Evolutionary conservation across 108 stramenopile genomes (phyloP).

Genomic region (Ochromonas danica): DNA sequence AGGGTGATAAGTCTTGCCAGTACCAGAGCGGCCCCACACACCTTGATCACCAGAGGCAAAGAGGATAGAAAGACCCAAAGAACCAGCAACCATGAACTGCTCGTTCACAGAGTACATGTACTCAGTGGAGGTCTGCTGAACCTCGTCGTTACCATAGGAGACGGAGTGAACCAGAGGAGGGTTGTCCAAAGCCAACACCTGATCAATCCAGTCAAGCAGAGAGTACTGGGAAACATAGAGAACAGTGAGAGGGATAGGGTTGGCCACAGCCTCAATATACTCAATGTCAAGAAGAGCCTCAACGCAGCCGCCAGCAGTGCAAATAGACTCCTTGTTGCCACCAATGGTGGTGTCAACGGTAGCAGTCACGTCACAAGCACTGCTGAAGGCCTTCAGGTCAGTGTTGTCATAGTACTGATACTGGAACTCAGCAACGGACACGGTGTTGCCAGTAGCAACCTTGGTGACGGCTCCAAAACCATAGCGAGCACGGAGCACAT

Average conservation of each 20-base stretch:
- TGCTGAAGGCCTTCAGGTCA: constrained; percentile 37
- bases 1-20: constrained; percentile 43
- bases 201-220: constrained; percentile 40
- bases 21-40: constrained; percentile 51
- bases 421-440: constrained; percentile 51
- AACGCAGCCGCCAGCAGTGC: constrained; percentile 37
- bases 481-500: constrained; percentile 35
- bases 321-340: constrained; percentile 35
- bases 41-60: constrained; percentile 55
- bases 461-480: not conserved
- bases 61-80: constrained; percentile 42
- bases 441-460: constrained; percentile 3
- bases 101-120: constrained; percentile 43
- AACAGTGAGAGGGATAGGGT: constrained; percentile 41
- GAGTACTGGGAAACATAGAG: constrained; percentile 36
- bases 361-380: constrained; percentile 33
- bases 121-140: constrained; percentile 41
- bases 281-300: constrained; percentile 49
- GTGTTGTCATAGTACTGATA: constrained; percentile 43
- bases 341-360: constrained; percentile 29
- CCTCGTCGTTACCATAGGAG: constrained; percentile 53
- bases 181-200: constrained; percentile 29
- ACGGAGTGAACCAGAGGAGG: constrained; percentile 42
- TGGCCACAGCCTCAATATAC: constrained; percentile 42
- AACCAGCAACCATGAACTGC: constrained; percentile 35